phyloP scores from a whole-genome alignment of 495 filamentous ascomycete genomes.

The Corynascus novoguineensis region DNA sequence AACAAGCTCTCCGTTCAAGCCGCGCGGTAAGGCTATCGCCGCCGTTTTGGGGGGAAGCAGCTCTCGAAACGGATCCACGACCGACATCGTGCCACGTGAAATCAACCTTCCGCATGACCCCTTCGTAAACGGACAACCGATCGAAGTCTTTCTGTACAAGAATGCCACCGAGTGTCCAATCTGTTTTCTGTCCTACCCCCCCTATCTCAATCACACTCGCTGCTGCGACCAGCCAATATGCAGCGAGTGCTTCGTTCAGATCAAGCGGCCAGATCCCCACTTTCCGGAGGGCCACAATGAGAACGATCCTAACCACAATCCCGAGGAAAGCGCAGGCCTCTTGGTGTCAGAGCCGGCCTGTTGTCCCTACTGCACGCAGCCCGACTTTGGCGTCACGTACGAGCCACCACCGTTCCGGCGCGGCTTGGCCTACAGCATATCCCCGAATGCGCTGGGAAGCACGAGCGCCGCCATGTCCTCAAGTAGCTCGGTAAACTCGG shows the following conservation, averaged over 20 bases:
- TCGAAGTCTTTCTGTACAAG: constrained; percentile 92
- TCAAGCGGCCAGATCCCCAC: constrained; percentile 94
- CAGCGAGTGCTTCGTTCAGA: constrained; percentile 98
- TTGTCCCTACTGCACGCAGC: constrained; percentile 92
- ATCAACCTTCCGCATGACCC: constrained; percentile 75
- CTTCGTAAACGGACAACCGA: constrained; percentile 82
- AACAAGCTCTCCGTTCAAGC: constrained; percentile 49
- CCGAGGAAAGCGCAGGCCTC: constrained; percentile 53
- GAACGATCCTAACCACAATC: constrained; percentile 38
- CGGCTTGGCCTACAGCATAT: constrained; percentile 65
- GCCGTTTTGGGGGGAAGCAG: constrained; percentile 63
- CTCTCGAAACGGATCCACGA: constrained; percentile 60
- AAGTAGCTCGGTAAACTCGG: constrained; percentile 48
- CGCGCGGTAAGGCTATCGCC: constrained; percentile 74
- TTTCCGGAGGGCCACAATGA: constrained; percentile 77
- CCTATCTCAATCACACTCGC: constrained; percentile 89
- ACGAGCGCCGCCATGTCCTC: constrained; percentile 65
- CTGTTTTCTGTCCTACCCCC: constrained; percentile 93
- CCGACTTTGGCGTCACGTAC: constrained; percentile 93
- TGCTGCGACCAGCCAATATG: constrained; percentile 97
- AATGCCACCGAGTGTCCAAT: constrained; percentile 88
- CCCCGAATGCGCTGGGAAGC: constrained; percentile 31
- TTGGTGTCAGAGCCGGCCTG: constrained; percentile 87
- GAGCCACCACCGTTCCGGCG: constrained; percentile 81
- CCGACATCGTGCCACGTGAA: constrained; percentile 68